These are phyloP conservation scores for Cyberlindnera mycetangii DNA, from an alignment of 805 yeast genomes.

Conservation along the genomic window DNA sequence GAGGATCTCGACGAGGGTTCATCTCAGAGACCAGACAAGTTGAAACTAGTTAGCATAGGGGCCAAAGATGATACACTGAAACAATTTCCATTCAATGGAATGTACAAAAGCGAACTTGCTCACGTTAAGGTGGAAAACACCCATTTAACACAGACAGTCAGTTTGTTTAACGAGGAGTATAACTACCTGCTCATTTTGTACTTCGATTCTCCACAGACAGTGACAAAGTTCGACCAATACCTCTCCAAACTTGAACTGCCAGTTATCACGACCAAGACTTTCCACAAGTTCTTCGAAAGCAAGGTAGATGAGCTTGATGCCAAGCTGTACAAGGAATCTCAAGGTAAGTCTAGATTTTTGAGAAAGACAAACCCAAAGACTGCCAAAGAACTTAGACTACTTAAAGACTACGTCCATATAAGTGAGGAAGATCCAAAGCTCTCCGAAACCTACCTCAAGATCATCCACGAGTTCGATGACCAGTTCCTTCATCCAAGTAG, in stretches of 20 bases:
- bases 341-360: slow-evolving; percentile 23
- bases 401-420: slow-evolving; percentile 19
- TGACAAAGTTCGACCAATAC: slow-evolving; percentile 6
- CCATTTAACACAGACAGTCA: slow-evolving; percentile 11
- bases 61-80: slow-evolving; percentile 12
- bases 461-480: slow-evolving; percentile 22
- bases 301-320: slow-evolving; percentile 24
- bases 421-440: slow-evolving; percentile 18
- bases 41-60: slow-evolving; percentile 9
- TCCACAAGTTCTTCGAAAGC: slow-evolving; percentile 9
- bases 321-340: slow-evolving; percentile 20
- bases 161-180: slow-evolving; percentile 23
- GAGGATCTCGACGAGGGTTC: slow-evolving; percentile 23
- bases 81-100: slow-evolving; percentile 24
- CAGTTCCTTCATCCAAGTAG: slow-evolving; percentile 20
- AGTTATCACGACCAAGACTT: slow-evolving; percentile 4
- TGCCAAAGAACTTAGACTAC: slow-evolving; percentile 14
- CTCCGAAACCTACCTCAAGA: slow-evolving; percentile 10
- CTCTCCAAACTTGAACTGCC: slow-evolving; percentile 11
- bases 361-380: slow-evolving; percentile 23
- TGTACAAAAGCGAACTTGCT: slow-evolving; percentile 18
- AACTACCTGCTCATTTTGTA: slow-evolving; percentile 24
- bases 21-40: slow-evolving; percentile 22
- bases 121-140: slow-evolving; percentile 14
- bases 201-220: slow-evolving; percentile 11